These are phyloP conservation scores for Porpolomopsis calyptriformis DNA, from an alignment of 768 basidiomycete genomes.

Conservation along the genomic window DNA sequence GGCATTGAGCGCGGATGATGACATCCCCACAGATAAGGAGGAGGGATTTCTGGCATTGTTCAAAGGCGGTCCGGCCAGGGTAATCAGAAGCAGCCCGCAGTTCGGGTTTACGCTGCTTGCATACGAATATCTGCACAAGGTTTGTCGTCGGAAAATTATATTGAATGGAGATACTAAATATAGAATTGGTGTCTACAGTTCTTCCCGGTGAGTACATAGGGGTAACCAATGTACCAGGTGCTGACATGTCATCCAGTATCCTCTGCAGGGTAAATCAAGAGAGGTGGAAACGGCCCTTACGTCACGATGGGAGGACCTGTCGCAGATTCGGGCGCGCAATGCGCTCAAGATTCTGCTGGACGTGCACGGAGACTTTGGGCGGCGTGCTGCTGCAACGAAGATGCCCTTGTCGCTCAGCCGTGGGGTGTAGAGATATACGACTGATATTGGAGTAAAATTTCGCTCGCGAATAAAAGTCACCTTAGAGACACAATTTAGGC, in stretches of 20 bases:
- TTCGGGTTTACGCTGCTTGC: constrained; percentile 90
- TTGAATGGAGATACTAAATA: background rate
- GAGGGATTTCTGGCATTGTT: constrained; percentile 85
- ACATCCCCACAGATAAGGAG: constrained; percentile 71
- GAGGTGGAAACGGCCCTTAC: constrained; percentile 59
- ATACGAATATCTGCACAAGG: constrained; percentile 62
- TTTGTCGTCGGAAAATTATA: constrained; percentile 14
- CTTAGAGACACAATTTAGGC: background rate
- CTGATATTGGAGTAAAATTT: no score
- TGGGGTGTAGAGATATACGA: background rate
- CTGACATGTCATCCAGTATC: constrained; percentile 45
- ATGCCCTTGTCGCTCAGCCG: constrained; percentile 25
- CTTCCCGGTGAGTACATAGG: constrained; percentile 7
- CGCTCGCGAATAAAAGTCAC: no score
- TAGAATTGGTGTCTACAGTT: background rate
- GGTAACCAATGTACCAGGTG: background rate
- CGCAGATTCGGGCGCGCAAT: constrained; percentile 85
- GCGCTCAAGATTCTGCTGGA: constrained; percentile 87
- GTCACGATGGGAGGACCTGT: constrained; percentile 68
- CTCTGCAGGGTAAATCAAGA: constrained; percentile 60
- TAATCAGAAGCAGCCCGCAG: constrained; percentile 82
- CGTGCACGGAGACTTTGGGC: constrained; percentile 82
- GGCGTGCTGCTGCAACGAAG: constrained; percentile 37
- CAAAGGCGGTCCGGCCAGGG: constrained; percentile 84
- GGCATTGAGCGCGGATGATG: constrained; percentile 2